Conservation (phyloP, 2,329 filamentous ascomycete species). For the Xylaria sp. region DNA sequence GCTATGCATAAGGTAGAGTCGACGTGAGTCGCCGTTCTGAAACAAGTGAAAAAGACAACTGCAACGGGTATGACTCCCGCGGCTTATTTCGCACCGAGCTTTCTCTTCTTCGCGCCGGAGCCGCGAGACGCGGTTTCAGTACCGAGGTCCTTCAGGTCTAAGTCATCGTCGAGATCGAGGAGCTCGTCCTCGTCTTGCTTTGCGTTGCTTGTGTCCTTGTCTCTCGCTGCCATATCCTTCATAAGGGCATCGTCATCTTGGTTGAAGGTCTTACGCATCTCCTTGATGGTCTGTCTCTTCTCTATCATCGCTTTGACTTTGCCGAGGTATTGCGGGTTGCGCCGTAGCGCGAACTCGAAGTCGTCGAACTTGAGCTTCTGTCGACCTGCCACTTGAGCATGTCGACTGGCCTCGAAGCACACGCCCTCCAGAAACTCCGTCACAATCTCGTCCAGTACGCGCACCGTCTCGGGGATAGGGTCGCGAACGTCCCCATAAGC, state of each 20-base stretch:
- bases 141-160: conserved; percentile 40
- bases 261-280: conserved; percentile 80
- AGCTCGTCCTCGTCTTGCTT: conserved; percentile 52
- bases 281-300: conserved; percentile 87
- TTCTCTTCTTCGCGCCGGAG: conserved; percentile 46
- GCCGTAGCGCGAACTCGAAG: conserved; percentile 92
- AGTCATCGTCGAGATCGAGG: conserved; percentile 52
- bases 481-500: conserved; percentile 82
- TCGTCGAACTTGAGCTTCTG: conserved; percentile 99
- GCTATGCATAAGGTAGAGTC: conserved; percentile 45
- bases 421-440: conserved; percentile 97
- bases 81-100: conserved; percentile 38
- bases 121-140: conserved; percentile 42
- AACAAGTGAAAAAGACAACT: not conserved
- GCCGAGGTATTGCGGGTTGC: conserved; percentile 86
- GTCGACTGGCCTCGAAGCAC: conserved; percentile 87
- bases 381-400: conserved; percentile 85
- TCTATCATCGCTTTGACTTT: conserved; percentile 90
- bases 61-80: not conserved
- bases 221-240: conserved; percentile 41
- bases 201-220: conserved; percentile 23
- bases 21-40: conserved; percentile 21
- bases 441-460: conserved; percentile 91
- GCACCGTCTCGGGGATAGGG: conserved; percentile 84
- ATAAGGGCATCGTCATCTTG: conserved; percentile 70